Percentiles rank a stretch among this genome's conserved stretches.
Evolutionary conservation across 208 protist species (phyloP).

Genomic region (Acanthamoeba lenticulata): DNA sequence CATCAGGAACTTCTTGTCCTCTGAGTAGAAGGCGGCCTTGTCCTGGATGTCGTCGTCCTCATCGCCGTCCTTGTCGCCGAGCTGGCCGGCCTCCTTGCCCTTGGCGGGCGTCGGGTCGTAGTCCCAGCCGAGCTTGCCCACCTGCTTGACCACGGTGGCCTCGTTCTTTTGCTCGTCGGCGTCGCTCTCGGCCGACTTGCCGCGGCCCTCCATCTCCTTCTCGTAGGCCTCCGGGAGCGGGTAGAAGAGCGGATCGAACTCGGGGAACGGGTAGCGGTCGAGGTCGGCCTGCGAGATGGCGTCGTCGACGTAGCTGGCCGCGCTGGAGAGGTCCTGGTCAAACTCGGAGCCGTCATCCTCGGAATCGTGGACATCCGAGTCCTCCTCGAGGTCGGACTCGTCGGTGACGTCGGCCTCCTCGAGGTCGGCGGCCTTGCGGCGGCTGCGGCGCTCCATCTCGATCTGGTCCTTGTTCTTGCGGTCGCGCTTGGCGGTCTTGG

Average conservation of each 20-base stretch:
- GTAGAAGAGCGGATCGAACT: slow-evolving; percentile 31
- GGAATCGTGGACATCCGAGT: not conserved
- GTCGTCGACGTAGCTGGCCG: slow-evolving; percentile 4
- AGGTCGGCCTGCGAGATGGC: slow-evolving; percentile 4
- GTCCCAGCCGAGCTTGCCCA: slow-evolving; percentile 4
- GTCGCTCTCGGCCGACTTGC: not conserved
- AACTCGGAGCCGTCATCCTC: not conserved
- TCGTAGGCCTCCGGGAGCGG: not conserved
- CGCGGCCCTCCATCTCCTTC: not conserved
- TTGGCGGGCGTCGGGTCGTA: not conserved
- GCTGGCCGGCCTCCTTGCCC: not conserved
- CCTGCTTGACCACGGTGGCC: not conserved
- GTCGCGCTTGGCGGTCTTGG: not conserved
- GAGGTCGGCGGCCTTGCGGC: not conserved
- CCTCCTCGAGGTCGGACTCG: not conserved
- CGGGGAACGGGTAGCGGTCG: slow-evolving; percentile 19
- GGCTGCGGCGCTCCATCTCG: not conserved
- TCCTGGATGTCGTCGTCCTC: not conserved
- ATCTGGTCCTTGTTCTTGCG: not conserved
- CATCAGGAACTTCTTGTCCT: not conserved
- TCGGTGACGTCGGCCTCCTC: not conserved
- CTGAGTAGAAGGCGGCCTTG: not conserved
- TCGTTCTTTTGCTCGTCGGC: not conserved
- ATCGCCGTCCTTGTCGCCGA: not conserved
- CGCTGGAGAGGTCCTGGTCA: not conserved